These are phyloP conservation scores for Aspergillus sojae DNA, from an alignment of 2,329 filamentous ascomycete species.

Conservation along the genomic window DNA sequence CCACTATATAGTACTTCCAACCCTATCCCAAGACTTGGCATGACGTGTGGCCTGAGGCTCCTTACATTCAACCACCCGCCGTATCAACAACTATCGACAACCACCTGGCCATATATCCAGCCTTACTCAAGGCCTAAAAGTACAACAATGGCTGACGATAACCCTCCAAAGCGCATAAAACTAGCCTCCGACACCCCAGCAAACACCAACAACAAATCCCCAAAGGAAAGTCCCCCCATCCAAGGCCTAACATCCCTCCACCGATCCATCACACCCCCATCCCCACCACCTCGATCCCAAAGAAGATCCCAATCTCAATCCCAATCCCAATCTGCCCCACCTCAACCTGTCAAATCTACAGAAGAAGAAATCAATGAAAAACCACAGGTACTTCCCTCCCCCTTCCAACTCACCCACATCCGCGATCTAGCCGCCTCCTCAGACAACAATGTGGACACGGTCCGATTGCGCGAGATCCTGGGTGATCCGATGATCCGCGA, in stretches of 20 bases:
- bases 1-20: background rate
- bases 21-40: background rate
- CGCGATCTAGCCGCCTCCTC: slow-evolving; percentile 59
- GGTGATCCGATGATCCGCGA: slow-evolving; percentile 72
- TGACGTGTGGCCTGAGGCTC: background rate
- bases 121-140: background rate
- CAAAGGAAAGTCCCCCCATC: background rate
- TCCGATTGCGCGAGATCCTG: slow-evolving; percentile 69
- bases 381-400: slow-evolving; percentile 55
- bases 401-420: slow-evolving; percentile 72
- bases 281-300: slow-evolving; percentile 12
- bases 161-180: background rate
- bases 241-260: slow-evolving; percentile 30
- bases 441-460: slow-evolving; percentile 64
- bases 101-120: background rate
- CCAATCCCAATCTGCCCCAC: background rate
- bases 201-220: background rate
- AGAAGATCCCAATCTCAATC: background rate
- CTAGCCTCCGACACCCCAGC: background rate
- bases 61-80: background rate
- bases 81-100: background rate
- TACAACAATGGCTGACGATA: background rate
- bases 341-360: background rate
- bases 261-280: slow-evolving; percentile 34
- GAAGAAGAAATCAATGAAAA: background rate